Conservation (phyloP, 352 stramenopile species). For the Phytophthora pluvialis region DNA sequence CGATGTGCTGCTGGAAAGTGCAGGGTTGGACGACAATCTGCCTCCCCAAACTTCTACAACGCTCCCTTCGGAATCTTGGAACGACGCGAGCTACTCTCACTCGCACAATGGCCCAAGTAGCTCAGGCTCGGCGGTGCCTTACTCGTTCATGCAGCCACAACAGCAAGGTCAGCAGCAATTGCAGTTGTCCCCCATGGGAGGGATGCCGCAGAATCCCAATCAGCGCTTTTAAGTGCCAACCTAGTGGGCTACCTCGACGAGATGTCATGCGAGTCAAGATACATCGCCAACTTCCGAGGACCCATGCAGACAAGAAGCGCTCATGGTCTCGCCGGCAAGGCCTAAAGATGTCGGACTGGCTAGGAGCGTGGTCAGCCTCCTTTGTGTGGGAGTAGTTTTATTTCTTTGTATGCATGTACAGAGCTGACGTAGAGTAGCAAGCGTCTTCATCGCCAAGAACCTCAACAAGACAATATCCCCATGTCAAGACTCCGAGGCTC, state of each 20-base stretch:
- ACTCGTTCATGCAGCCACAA: conserved; percentile 37
- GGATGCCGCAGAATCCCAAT: conserved; percentile 26
- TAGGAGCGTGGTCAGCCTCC: background rate
- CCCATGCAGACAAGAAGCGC: background rate
- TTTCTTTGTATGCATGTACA: conserved; percentile 30
- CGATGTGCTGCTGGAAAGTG: conserved; percentile 65
- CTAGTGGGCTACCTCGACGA: background rate
- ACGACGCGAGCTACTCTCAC: conserved; percentile 25
- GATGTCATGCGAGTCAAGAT: background rate
- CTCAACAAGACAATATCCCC: conserved; percentile 21
- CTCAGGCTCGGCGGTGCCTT: conserved; percentile 17
- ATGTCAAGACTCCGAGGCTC: conserved; percentile 17
- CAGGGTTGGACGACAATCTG: conserved; percentile 56
- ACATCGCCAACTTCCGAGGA: background rate
- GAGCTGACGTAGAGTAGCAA: conserved; percentile 34
- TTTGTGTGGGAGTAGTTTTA: conserved; percentile 18
- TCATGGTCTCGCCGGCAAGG: background rate
- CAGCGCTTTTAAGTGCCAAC: conserved; percentile 37
- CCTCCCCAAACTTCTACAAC: conserved; percentile 38
- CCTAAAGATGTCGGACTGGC: conserved; percentile 8
- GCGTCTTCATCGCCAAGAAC: conserved; percentile 38
- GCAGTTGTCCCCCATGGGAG: conserved; percentile 43
- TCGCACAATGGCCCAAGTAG: conserved; percentile 17
- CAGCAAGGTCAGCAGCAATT: conserved; percentile 38
- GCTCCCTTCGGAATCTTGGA: conserved; percentile 33